Evolutionary conservation across 176 grass and related monocot species (phyloP).

Genomic region (Triticum monococcum): DNA sequence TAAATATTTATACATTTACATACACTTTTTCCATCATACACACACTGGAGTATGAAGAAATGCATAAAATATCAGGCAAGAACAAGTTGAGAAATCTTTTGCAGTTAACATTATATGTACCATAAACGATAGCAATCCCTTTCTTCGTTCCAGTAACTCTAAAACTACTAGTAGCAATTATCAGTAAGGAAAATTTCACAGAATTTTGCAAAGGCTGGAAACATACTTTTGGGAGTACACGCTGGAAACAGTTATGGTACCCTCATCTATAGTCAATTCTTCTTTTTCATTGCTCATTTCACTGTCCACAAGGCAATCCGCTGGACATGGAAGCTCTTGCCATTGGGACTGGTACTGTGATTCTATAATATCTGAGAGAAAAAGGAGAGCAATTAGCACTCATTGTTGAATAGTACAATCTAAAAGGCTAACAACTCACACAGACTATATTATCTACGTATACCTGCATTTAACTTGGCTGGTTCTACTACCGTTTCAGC

Average conservation of each 20-base stretch:
- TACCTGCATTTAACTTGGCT: slow-evolving; percentile 45
- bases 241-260: slow-evolving; percentile 65
- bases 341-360: slow-evolving; percentile 44
- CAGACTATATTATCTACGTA: slow-evolving; percentile 7
- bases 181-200: neutral
- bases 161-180: neutral
- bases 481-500: slow-evolving; percentile 46
- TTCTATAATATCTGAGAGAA: slow-evolving; percentile 41
- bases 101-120: neutral
- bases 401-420: neutral
- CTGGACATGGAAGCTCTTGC: slow-evolving; percentile 44
- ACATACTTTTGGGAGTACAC: slow-evolving; percentile 66
- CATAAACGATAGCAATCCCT: neutral
- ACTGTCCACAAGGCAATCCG: slow-evolving; percentile 37
- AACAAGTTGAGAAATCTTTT: slow-evolving; percentile 15
- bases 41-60: neutral
- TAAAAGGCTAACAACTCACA: slow-evolving; percentile 11
- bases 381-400: slow-evolving; percentile 28
- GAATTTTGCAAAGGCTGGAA: neutral
- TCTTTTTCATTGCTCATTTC: slow-evolving; percentile 54
- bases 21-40: neutral
- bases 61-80: neutral
- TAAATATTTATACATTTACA: neutral
- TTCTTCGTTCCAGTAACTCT: neutral
- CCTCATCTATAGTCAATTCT: slow-evolving; percentile 69